Percentiles rank a stretch among this genome's conserved stretches.
Conservation (phyloP, 1,284 basidiomycete genomes). For the Apiotrichum laibachii region DNA sequence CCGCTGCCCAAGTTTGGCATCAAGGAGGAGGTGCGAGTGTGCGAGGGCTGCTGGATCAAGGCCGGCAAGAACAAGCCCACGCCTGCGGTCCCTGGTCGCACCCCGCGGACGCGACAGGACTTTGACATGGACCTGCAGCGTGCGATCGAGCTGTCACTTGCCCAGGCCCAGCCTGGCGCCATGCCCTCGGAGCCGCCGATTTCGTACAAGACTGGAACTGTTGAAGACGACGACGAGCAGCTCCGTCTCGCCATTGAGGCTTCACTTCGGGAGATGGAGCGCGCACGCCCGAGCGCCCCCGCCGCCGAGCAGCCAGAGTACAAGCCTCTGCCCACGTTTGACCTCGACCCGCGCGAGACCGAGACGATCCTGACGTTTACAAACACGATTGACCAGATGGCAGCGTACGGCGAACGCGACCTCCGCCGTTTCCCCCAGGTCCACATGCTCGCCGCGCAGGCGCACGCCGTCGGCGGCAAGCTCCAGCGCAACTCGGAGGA, state of each 20-base stretch:
- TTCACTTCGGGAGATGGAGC: constrained; percentile 78
- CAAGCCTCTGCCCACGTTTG: constrained; percentile 63
- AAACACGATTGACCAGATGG: constrained; percentile 80
- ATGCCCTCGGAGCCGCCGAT: constrained; percentile 67
- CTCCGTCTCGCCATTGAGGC: constrained; percentile 93
- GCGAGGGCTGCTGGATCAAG: constrained; percentile 82
- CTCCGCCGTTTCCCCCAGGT: constrained; percentile 76
- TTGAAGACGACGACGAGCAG: constrained; percentile 89
- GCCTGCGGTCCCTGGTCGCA: constrained; percentile 41
- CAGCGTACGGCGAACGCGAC: constrained; percentile 72
- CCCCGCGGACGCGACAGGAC: constrained; percentile 52
- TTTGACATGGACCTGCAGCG: constrained; percentile 85
- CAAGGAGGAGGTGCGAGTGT: constrained; percentile 87
- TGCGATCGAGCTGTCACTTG: constrained; percentile 86
- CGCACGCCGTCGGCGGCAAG: constrained; percentile 74
- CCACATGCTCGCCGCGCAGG: constrained; percentile 78
- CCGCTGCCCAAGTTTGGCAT: constrained; percentile 92
- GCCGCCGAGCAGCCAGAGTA: constrained; percentile 56
- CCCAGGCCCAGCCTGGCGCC: constrained; percentile 62
- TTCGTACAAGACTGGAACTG: constrained; percentile 42
- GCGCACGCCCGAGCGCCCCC: constrained; percentile 75
- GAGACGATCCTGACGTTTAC: constrained; percentile 84
- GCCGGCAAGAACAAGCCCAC: constrained; percentile 53
- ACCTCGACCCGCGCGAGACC: constrained; percentile 71
- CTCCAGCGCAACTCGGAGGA: constrained; percentile 82